phyloP scores from a whole-genome alignment of 305 asterid genomes.

The Fraxinus ornus region DNA sequence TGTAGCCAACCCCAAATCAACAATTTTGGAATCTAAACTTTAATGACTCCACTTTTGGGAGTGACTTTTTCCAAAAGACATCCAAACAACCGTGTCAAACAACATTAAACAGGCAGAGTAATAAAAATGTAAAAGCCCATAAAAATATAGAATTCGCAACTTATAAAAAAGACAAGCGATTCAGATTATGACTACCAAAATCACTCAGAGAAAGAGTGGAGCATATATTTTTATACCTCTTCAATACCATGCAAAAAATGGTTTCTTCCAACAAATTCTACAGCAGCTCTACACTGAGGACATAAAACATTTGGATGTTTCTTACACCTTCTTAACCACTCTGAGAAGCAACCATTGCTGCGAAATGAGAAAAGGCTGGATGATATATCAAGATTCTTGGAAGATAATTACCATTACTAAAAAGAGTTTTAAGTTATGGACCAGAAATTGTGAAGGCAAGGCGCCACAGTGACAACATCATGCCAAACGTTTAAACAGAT shows the following conservation, averaged over 20 bases:
- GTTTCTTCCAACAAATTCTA: conserved; percentile 89
- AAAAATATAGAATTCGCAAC: conserved; percentile 5
- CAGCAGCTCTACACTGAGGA: conserved; percentile 92
- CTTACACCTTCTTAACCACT: conserved; percentile 87
- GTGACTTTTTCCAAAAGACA: background rate
- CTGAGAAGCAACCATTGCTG: conserved; percentile 99
- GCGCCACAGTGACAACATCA: conserved; percentile 92
- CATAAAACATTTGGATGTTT: conserved; percentile 67
- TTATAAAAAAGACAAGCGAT: background rate
- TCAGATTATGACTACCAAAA: background rate
- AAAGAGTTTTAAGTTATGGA: conserved; percentile 28
- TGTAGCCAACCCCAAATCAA: background rate
- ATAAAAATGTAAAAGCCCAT: conserved; percentile 6
- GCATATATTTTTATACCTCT: conserved; percentile 50
- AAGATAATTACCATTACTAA: conserved; percentile 14
- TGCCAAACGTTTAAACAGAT: conserved; percentile 92
- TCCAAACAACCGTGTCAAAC: background rate
- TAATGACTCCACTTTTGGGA: background rate
- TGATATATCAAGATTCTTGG: conserved; percentile 11
- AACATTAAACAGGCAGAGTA: conserved; percentile 4
- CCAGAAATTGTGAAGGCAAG: conserved; percentile 99
- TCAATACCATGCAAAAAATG: conserved; percentile 85
- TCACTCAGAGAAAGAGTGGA: conserved; percentile 15
- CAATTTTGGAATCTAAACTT: background rate
- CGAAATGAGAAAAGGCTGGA: conserved; percentile 25